Conservation (phyloP, 768 basidiomycete genomes). For the Lentinula edodes region DNA sequence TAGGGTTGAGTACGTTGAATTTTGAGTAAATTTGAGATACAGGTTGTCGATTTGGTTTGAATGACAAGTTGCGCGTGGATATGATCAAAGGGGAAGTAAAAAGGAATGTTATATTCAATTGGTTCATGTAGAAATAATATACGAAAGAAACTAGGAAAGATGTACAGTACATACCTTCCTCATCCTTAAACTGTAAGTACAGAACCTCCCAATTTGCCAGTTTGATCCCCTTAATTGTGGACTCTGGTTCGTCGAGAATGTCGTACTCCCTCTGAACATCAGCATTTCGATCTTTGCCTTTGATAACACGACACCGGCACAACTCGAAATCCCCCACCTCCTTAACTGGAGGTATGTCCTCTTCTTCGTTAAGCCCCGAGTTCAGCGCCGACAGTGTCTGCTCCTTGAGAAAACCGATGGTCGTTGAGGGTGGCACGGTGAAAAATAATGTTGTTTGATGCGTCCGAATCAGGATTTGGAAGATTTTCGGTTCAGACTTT, state of each 20-base stretch:
- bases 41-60: neutral
- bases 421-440: conserved; percentile 46
- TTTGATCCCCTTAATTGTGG: conserved; percentile 39
- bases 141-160: neutral
- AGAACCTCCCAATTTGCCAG: conserved; percentile 63
- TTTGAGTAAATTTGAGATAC: neutral
- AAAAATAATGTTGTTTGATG: conserved; percentile 66
- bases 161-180: conserved; percentile 43
- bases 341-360: conserved; percentile 25
- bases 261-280: conserved; percentile 38
- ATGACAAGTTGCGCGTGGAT: neutral
- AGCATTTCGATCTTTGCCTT: conserved; percentile 41
- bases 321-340: conserved; percentile 56
- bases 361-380: conserved; percentile 36
- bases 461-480: conserved; percentile 66
- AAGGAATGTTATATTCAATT: neutral
- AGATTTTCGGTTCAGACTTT: conserved; percentile 52
- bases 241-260: conserved; percentile 31
- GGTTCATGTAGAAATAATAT: neutral
- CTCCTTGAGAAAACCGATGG: conserved; percentile 53
- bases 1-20: conserved; percentile 18
- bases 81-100: neutral
- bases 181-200: conserved; percentile 63
- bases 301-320: conserved; percentile 49
- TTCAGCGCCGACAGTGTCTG: conserved; percentile 59